Conservation (phyloP, 768 basidiomycete species). For the Lentinula edodes region DNA sequence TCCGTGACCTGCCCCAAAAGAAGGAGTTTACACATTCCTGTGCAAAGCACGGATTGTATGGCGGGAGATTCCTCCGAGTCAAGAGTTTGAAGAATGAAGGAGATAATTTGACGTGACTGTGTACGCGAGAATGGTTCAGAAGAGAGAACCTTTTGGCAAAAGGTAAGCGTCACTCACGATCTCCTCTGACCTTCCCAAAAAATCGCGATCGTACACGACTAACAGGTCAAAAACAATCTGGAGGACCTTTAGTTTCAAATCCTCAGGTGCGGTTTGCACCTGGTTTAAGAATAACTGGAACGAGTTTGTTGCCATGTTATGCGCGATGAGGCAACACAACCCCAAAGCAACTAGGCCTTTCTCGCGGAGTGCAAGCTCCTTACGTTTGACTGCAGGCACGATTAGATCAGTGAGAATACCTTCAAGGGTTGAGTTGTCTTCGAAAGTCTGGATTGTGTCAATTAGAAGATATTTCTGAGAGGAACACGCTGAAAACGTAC, state of each 20-base stretch:
- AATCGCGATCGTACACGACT: constrained; percentile 83
- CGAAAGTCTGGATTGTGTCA: constrained; percentile 44
- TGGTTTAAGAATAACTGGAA: constrained; percentile 88
- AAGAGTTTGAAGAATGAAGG: constrained; percentile 42
- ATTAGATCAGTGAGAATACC: constrained; percentile 83
- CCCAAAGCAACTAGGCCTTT: constrained; percentile 78
- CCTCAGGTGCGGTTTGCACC: constrained; percentile 68
- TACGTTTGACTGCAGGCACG: constrained; percentile 84
- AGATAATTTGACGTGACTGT: constrained; percentile 34
- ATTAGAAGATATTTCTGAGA: not conserved
- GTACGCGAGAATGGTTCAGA: not conserved
- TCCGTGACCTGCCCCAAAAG: constrained; percentile 81
- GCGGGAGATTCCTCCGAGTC: constrained; percentile 67
- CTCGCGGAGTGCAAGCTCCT: constrained; percentile 76
- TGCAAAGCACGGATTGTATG: constrained; percentile 72
- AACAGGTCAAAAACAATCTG: constrained; percentile 88
- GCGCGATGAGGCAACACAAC: constrained; percentile 79
- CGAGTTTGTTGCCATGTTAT: constrained; percentile 58
- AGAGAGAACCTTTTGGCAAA: not conserved
- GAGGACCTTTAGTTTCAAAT: constrained; percentile 72
- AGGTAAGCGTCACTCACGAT: constrained; percentile 25
- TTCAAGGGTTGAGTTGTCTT: constrained; percentile 76
- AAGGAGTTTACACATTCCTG: constrained; percentile 87
- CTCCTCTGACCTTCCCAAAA: constrained; percentile 49
- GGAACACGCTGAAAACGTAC: constrained; percentile 40